These are phyloP conservation scores for Secale cereale DNA, from an alignment of 176 grass and related monocot species.

Conservation along the genomic window DNA sequence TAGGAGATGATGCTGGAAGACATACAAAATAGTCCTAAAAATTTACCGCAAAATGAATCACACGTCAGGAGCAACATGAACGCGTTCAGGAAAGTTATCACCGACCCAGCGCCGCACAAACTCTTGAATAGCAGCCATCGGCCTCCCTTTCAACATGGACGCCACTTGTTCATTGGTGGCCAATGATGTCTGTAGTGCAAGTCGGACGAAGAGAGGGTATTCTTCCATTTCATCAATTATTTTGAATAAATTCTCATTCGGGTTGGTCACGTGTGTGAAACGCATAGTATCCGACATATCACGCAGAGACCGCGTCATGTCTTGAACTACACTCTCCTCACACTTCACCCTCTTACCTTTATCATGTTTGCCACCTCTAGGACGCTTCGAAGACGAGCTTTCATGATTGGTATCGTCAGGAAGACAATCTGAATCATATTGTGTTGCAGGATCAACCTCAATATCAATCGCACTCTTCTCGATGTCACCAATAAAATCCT, in stretches of 20 bases:
- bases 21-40: no score
- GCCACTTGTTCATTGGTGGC: background rate
- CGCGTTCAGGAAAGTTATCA: background rate
- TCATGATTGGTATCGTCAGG: background rate
- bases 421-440: background rate
- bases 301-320: background rate
- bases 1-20: no score
- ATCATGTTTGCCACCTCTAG: background rate
- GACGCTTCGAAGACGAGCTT: background rate
- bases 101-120: background rate
- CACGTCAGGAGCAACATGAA: no score
- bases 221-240: background rate
- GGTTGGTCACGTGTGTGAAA: background rate
- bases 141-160: background rate
- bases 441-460: no score
- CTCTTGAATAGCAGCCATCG: background rate
- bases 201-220: background rate
- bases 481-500: no score
- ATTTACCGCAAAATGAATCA: no score
- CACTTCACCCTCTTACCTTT: background rate
- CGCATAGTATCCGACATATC: background rate
- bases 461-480: no score
- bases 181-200: background rate
- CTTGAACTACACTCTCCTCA: background rate
- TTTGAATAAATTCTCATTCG: background rate